Percentiles rank a stretch among this genome's conserved stretches.
These are phyloP conservation scores for Monilinia laxa DNA, from an alignment of 2,329 filamentous ascomycete genomes.

Conservation along the genomic window DNA sequence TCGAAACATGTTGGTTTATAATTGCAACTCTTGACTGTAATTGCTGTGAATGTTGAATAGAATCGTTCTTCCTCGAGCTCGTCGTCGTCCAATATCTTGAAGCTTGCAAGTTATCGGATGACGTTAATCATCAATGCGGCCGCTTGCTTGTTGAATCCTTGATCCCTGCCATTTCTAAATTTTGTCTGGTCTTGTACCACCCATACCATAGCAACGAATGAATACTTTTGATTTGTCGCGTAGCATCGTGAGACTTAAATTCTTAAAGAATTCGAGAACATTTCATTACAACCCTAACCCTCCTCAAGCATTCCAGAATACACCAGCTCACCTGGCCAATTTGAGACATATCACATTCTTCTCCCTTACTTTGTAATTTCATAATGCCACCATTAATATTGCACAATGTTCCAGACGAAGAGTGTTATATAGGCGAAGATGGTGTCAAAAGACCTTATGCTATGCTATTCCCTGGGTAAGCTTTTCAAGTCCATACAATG, in stretches of 20 bases:
- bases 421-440: conserved; percentile 65
- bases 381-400: conserved; percentile 64
- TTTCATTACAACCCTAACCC: too few species aligned
- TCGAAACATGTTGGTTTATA: conserved; percentile 40
- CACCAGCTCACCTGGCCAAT: neutral
- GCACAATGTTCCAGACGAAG: conserved; percentile 67
- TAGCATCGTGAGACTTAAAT: conserved; percentile 7
- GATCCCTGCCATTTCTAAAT: conserved; percentile 19
- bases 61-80: neutral
- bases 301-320: conserved; percentile 15
- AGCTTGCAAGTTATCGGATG: neutral
- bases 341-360: conserved; percentile 21
- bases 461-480: conserved; percentile 64
- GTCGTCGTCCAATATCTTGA: too few species aligned
- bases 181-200: neutral
- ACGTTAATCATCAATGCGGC: neutral
- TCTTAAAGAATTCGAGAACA: conserved; percentile 12
- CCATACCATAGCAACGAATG: neutral
- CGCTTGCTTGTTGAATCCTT: neutral
- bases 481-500: conserved; percentile 24
- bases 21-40: conserved; percentile 23
- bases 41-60: neutral
- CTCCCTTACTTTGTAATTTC: conserved; percentile 17
- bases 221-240: conserved; percentile 23
- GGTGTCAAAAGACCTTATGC: conserved; percentile 65